These are phyloP conservation scores for Brasenia schreberi DNA, from an alignment of 164 flowering plant species.

Conservation along the genomic window DNA sequence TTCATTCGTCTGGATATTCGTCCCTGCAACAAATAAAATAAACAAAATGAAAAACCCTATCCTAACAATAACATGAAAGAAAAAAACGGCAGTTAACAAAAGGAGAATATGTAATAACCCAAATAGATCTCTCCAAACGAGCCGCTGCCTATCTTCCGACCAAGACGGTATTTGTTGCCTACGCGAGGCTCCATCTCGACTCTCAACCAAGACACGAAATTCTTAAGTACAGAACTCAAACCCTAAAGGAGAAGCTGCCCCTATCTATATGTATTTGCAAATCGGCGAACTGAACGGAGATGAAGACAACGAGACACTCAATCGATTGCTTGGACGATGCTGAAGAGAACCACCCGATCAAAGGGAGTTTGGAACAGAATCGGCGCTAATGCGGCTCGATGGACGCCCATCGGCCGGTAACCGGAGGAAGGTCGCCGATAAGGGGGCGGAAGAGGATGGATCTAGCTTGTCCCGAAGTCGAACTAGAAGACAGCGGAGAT, in stretches of 20 bases:
- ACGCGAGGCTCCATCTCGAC: constrained; percentile 72
- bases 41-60: background rate
- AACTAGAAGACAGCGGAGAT: background rate
- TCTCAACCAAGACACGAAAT: background rate
- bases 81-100: background rate
- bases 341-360: background rate
- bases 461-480: background rate
- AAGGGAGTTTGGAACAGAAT: background rate
- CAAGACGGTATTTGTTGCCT: constrained; percentile 70
- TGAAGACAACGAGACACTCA: background rate
- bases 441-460: background rate
- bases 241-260: background rate
- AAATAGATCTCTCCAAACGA: constrained; percentile 91
- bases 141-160: constrained; percentile 91
- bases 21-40: constrained; percentile 30
- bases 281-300: background rate
- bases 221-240: background rate
- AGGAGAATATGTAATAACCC: constrained; percentile 20
- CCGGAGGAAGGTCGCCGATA: background rate
- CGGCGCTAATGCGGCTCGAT: background rate
- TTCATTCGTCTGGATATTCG: constrained; percentile 76
- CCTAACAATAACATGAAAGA: background rate
- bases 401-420: background rate
- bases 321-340: background rate
- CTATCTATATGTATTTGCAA: no score